These are phyloP conservation scores for Pyricularia pennisetigena DNA, from an alignment of 2,329 filamentous ascomycete species.

Conservation along the genomic window DNA sequence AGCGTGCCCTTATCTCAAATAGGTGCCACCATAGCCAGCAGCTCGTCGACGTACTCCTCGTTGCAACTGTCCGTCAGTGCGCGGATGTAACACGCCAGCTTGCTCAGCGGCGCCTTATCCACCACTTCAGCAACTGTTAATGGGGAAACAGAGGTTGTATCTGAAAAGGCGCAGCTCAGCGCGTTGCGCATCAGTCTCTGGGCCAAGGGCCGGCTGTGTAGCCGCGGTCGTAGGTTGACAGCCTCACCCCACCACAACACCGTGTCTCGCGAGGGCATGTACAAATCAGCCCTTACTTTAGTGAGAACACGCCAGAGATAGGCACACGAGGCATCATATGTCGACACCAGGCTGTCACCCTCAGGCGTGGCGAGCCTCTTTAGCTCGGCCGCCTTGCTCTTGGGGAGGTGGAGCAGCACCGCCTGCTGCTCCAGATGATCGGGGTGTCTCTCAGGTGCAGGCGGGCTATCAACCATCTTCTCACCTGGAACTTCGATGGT, in stretches of 20 bases:
- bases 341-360: constrained; percentile 27
- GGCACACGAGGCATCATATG: constrained; percentile 28
- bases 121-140: constrained; percentile 22
- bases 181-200: constrained; percentile 23
- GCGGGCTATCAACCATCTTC: neutral
- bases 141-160: constrained; percentile 13
- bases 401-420: constrained; percentile 23
- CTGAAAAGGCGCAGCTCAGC: constrained; percentile 15
- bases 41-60: constrained; percentile 18
- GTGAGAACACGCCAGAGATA: constrained; percentile 26
- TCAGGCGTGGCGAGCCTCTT: constrained; percentile 21
- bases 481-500: neutral
- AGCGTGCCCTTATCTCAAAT: constrained; percentile 26
- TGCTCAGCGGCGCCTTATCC: constrained; percentile 20
- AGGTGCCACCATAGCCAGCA: constrained; percentile 20
- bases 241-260: constrained; percentile 23
- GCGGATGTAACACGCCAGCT: constrained; percentile 26
- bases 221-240: constrained; percentile 25
- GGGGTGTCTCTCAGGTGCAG: neutral
- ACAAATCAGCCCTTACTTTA: constrained; percentile 19
- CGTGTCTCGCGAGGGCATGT: constrained; percentile 16
- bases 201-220: constrained; percentile 20
- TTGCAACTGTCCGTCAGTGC: constrained; percentile 24
- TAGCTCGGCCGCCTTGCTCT: constrained; percentile 15
- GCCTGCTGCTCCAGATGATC: constrained; percentile 6